Evolutionary conservation across 768 basidiomycete species (phyloP).

Genomic region (Clavulina sp.): DNA sequence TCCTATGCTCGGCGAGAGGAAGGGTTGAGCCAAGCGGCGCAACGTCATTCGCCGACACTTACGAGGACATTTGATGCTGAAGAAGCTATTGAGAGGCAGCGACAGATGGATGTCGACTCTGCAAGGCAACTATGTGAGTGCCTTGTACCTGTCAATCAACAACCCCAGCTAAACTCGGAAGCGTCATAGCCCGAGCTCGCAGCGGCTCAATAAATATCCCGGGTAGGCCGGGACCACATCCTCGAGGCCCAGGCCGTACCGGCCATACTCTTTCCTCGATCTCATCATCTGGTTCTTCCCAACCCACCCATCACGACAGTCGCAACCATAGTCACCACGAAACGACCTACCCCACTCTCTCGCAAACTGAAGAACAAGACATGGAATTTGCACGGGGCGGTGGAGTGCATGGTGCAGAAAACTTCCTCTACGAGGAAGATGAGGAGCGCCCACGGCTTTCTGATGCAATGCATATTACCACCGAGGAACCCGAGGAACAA

Average conservation of each 20-base stretch:
- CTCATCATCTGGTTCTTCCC: slow-evolving; percentile 12
- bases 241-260: not conserved
- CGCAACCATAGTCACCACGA: slow-evolving; percentile 13
- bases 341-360: slow-evolving; percentile 26
- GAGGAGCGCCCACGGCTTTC: not conserved
- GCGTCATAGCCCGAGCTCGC: slow-evolving; percentile 29
- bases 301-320: not conserved
- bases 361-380: slow-evolving; percentile 30
- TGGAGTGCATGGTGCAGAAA: not conserved
- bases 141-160: not conserved
- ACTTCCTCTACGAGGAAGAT: not conserved
- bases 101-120: slow-evolving; percentile 76
- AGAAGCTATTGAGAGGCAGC: slow-evolving; percentile 67
- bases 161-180: slow-evolving; percentile 24
- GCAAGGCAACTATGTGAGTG: slow-evolving; percentile 40
- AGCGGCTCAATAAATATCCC: slow-evolving; percentile 11
- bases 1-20: too few relatives aligned
- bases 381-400: slow-evolving; percentile 11
- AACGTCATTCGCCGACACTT: not conserved
- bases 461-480: slow-evolving; percentile 14
- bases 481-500: slow-evolving; percentile 14
- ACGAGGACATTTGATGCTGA: slow-evolving; percentile 14
- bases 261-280: slow-evolving; percentile 18
- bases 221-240: not conserved
- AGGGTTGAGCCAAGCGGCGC: too few relatives aligned